Conservation (phyloP, 495 filamentous ascomycete species). For the Tuber aestivum region DNA sequence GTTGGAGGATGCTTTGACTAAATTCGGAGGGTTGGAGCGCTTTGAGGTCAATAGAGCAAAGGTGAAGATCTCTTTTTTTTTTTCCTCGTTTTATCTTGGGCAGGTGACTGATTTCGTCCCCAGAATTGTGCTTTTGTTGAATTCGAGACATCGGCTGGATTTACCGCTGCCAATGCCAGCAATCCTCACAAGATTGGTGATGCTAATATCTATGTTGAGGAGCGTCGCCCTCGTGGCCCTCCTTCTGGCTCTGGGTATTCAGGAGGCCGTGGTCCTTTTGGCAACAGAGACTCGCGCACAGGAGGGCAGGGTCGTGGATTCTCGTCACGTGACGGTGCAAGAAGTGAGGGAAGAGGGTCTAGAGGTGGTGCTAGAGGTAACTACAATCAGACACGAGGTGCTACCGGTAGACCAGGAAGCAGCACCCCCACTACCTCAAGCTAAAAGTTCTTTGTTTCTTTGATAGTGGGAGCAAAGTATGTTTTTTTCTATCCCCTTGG, state of each 20-base stretch:
- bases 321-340: conserved; percentile 21
- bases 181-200: conserved; percentile 81
- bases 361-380: conserved; percentile 24
- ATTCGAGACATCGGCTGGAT: conserved; percentile 70
- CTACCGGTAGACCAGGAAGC: conserved; percentile 9
- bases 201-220: conserved; percentile 78
- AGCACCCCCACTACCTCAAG: conserved; percentile 24
- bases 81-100: not conserved
- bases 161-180: conserved; percentile 69
- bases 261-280: conserved; percentile 17
- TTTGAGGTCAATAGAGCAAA: conserved; percentile 85
- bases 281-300: conserved; percentile 20
- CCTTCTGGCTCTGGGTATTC: conserved; percentile 17
- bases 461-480: conserved; percentile 2
- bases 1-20: conserved; percentile 58
- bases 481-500: not conserved
- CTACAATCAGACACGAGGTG: conserved; percentile 18
- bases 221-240: conserved; percentile 55
- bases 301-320: conserved; percentile 28
- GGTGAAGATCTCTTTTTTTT: conserved; percentile 50
- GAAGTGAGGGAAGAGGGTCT: conserved; percentile 13
- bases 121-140: conserved; percentile 97
- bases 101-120: conserved; percentile 35
- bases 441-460: conserved; percentile 11
- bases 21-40: conserved; percentile 73